Evolutionary conservation across 805 yeast species (phyloP), one percentile per base, ranked within the genome.

Genomic region (Saturnispora quitensis): DNA sequence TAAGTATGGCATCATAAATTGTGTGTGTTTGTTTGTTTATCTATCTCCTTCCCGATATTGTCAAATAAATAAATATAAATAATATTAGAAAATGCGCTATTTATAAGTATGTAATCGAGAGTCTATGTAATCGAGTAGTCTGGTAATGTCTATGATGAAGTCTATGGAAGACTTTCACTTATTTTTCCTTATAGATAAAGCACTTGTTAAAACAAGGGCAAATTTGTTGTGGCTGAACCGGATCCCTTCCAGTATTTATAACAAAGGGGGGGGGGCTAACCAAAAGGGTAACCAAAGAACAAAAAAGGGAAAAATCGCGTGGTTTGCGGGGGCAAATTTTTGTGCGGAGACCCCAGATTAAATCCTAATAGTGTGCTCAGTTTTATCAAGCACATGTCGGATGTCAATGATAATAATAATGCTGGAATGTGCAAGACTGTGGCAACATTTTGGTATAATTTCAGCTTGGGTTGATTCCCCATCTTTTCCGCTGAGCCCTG

Each of bases 1-100:
- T 43, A 67, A 53, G 53, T 66, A 67, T 50, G 71, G 64, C 71
- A 67, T 67, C 35, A 31, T 31, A 31, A 13, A 31, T 31, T 10
- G 13, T 31, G 34, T 31, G 8, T 31, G 15, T 9, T 4, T 31
- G 15, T 10, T 31, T 31, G 34, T 31, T 31, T 31, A 31, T 31
- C 34, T 31, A 31, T 12, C 13, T 22, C 17, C 22, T 18, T 5
- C 44, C 7, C 34, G 34, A 31, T 31, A 31, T 31, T 31, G 34
- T 31, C 34, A 10, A 31, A 31, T 13, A 31, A 31, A 31, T 31
- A 13, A 13, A 31, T 31, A 31, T 31, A 31, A 31, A 31, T 31
- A 31, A 12, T 31, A 31, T 31, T 31, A 31, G 13, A 31, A 31
- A 13, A 4, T 31, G 34, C 13, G 34, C 34, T 31, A 31, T 31